These are phyloP conservation scores for Ceratocystis eucalypticola DNA, from an alignment of 2,329 filamentous ascomycete species.

Conservation along the genomic window DNA sequence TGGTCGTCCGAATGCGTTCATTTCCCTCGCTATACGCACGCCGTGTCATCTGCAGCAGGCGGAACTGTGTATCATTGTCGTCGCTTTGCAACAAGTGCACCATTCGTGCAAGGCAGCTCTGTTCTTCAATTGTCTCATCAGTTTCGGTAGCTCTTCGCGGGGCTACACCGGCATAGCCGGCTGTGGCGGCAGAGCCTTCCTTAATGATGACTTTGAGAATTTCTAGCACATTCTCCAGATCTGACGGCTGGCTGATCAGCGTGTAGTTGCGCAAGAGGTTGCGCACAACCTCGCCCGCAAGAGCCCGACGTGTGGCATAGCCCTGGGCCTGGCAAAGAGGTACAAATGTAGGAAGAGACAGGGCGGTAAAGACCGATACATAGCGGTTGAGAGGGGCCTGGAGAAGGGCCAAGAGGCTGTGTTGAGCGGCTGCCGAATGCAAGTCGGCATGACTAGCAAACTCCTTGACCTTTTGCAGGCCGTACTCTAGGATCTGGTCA, in stretches of 20 bases:
- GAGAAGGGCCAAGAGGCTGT: conserved; percentile 79
- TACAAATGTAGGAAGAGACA: conserved; percentile 83
- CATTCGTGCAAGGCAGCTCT: conserved; percentile 89
- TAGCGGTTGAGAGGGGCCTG: conserved; percentile 83
- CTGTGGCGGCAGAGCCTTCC: conserved; percentile 73
- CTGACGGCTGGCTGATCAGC: conserved; percentile 58
- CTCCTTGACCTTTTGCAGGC: conserved; percentile 71
- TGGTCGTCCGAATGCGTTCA: conserved; percentile 91
- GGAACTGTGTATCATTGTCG: conserved; percentile 88
- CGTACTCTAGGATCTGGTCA: conserved; percentile 83
- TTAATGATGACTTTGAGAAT: conserved; percentile 84
- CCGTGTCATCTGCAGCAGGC: conserved; percentile 73
- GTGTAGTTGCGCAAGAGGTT: conserved; percentile 74
- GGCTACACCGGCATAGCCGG: conserved; percentile 68
- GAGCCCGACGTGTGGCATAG: conserved; percentile 78
- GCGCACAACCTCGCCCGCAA: conserved; percentile 76
- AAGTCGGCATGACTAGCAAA: conserved; percentile 91
- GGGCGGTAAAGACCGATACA: conserved; percentile 85
- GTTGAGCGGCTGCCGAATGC: conserved; percentile 74
- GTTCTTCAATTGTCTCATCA: conserved; percentile 94
- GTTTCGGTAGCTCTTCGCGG: conserved; percentile 70
- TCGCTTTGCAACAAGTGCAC: conserved; percentile 73
- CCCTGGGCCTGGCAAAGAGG: conserved; percentile 82
- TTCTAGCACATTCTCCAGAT: conserved; percentile 79
- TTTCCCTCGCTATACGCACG: conserved; percentile 85